A percentile compares a stretch with the other conserved stretches of the same genome.
phyloP scores from a whole-genome alignment of 1,139 yeast species.

The Zhuliangozyma blackwelliae region DNA sequence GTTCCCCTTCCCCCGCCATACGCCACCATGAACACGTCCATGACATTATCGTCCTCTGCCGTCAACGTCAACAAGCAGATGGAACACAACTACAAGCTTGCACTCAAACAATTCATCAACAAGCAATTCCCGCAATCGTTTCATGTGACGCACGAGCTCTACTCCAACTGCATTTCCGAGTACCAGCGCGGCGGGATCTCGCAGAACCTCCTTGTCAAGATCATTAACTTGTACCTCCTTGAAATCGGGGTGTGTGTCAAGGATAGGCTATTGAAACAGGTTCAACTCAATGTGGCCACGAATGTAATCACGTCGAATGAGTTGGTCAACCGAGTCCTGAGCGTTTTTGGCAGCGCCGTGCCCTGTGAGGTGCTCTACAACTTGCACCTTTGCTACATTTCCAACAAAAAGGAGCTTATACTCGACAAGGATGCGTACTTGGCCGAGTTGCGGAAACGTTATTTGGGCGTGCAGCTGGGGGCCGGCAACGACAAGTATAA shows the following conservation, averaged over 20 bases:
- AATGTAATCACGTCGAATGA: conserved; percentile 21
- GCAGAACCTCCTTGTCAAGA: conserved; percentile 28
- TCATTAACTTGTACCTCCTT: conserved; percentile 33
- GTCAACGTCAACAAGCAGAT: conserved; percentile 13
- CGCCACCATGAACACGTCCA: conserved; percentile 6
- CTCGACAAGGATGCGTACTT: conserved; percentile 12
- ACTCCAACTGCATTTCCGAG: conserved; percentile 19
- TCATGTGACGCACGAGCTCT: conserved; percentile 23
- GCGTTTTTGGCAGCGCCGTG: conserved; percentile 14
- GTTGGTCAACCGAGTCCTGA: conserved; percentile 11
- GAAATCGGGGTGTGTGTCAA: conserved; percentile 30
- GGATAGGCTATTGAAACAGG: conserved; percentile 12
- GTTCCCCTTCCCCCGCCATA: too few species aligned
- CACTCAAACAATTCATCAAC: conserved; percentile 39
- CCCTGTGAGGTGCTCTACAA: conserved; percentile 36
- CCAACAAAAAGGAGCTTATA: conserved; percentile 16
- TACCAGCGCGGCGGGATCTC: conserved; percentile 23
- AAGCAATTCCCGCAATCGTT: conserved; percentile 34
- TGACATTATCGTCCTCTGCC: conserved; percentile 3
- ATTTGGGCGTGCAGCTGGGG: conserved; percentile 4
- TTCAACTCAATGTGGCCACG: conserved; percentile 13
- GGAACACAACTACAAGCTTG: conserved; percentile 29
- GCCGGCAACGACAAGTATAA: conserved; percentile 12
- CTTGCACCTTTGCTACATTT: conserved; percentile 24
- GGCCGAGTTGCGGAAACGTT: conserved; percentile 9